Percentiles rank a stretch among this genome's conserved stretches.
These are phyloP conservation scores for Mortierella sp. DNA, from an alignment of 371 early-diverging fungal genomes.

Conservation along the genomic window DNA sequence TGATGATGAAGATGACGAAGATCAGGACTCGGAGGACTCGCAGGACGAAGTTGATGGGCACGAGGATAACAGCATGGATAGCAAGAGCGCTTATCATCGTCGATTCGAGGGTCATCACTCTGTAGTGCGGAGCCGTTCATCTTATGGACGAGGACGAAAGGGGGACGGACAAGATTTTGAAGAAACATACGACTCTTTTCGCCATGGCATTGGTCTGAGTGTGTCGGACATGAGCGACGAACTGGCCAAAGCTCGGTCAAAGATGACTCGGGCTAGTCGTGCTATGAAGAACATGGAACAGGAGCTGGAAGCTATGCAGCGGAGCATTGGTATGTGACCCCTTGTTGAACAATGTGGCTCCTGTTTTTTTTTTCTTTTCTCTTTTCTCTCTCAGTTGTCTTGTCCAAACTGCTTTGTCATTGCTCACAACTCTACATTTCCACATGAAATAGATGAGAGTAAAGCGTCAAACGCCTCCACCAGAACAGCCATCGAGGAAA, in stretches of 20 bases:
- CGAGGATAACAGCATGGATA: slow-evolving; percentile 14
- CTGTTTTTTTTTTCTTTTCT: not conserved
- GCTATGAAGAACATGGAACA: slow-evolving; percentile 46
- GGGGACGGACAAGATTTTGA: slow-evolving; percentile 5
- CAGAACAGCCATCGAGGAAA: slow-evolving; percentile 51
- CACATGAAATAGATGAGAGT: slow-evolving; percentile 25
- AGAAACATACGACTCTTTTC: slow-evolving; percentile 37
- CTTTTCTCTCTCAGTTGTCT: not conserved
- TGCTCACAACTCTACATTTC: no score
- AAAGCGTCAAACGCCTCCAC: slow-evolving; percentile 42
- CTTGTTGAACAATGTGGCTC: not conserved
- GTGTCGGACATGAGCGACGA: slow-evolving; percentile 49
- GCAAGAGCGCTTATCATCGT: slow-evolving; percentile 22
- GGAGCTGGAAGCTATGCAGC: slow-evolving; percentile 45
- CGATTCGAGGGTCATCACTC: slow-evolving; percentile 51
- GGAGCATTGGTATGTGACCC: slow-evolving; percentile 32
- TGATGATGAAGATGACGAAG: slow-evolving; percentile 26
- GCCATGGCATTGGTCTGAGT: slow-evolving; percentile 39
- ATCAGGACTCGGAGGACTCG: slow-evolving; percentile 20
- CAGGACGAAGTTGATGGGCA: slow-evolving; percentile 10
- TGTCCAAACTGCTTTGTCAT: not conserved
- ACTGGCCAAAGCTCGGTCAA: slow-evolving; percentile 38
- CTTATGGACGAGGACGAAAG: slow-evolving; percentile 7
- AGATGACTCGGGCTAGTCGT: slow-evolving; percentile 36
- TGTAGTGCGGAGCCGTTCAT: slow-evolving; percentile 26